Evolutionary conservation across 1,284 basidiomycete genomes (phyloP).

Genomic region (Paramarasmius palmivorus): DNA sequence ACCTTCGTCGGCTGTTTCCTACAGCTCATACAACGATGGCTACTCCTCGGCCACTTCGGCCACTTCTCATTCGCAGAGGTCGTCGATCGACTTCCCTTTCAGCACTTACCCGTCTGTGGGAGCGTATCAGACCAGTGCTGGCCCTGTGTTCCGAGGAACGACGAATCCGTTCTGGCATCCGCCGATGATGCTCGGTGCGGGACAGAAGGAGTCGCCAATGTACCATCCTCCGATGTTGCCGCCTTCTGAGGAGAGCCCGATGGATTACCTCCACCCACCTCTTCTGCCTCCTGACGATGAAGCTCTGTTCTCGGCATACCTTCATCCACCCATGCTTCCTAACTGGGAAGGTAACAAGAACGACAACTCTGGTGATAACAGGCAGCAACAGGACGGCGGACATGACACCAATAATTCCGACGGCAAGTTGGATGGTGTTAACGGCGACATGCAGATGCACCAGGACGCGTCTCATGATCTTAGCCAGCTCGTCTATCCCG

Average conservation of each 20-base stretch:
- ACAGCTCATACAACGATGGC: slow-evolving; percentile 46
- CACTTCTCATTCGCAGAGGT: slow-evolving; percentile 43
- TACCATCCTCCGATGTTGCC: slow-evolving; percentile 65
- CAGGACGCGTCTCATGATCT: neutral
- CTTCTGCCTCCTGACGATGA: slow-evolving; percentile 33
- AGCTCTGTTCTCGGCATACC: slow-evolving; percentile 33
- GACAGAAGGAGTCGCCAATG: slow-evolving; percentile 25
- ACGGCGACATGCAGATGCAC: slow-evolving; percentile 2
- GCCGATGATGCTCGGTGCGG: slow-evolving; percentile 62
- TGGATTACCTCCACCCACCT: slow-evolving; percentile 53
- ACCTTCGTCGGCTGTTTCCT: slow-evolving; percentile 59
- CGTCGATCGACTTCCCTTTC: slow-evolving; percentile 67
- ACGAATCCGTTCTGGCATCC: slow-evolving; percentile 70
- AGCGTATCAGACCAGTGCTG: slow-evolving; percentile 9
- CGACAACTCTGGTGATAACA: neutral
- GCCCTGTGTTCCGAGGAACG: slow-evolving; percentile 10
- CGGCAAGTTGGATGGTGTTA: neutral
- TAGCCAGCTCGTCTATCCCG: neutral
- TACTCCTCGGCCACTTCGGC: slow-evolving; percentile 45
- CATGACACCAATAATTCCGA: no score
- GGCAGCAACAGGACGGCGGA: neutral
- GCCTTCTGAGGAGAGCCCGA: slow-evolving; percentile 31
- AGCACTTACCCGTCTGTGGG: slow-evolving; percentile 33
- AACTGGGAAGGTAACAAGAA: slow-evolving; percentile 21
- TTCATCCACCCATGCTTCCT: slow-evolving; percentile 34